Percentiles rank a stretch among this genome's conserved stretches.
Conservation (phyloP, 169 alveolate species). For the Toxoplasma gondii region DNA sequence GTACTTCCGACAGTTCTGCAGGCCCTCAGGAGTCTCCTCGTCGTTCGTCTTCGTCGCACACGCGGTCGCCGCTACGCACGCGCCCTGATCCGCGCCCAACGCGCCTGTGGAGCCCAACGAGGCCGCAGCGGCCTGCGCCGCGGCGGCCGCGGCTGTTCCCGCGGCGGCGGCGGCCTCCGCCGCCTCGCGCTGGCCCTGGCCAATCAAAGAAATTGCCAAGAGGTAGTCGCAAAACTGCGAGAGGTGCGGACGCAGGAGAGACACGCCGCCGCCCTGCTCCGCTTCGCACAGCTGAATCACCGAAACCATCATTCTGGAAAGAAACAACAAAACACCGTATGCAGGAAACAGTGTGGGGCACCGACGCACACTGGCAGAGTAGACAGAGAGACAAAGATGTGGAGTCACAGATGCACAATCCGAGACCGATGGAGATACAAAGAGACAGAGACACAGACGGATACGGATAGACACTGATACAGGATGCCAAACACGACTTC, state of each 20-base stretch:
- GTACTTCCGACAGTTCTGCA: constrained; percentile 28
- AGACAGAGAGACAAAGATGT: no score
- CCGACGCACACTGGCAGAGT: no score
- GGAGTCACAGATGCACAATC: no score
- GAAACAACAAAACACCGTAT: background rate
- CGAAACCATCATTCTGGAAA: constrained; percentile 34
- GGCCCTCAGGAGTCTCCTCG: constrained; percentile 33
- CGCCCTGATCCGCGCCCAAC: background rate
- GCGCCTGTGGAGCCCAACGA: background rate
- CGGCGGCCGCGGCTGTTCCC: constrained; percentile 34
- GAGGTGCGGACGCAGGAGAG: constrained; percentile 20
- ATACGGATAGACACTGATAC: no score
- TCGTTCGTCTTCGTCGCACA: constrained; percentile 11
- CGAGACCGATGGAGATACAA: no score
- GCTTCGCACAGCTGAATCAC: constrained; percentile 46
- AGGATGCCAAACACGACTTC: no score
- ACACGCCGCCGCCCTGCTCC: constrained; percentile 46
- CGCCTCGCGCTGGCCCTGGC: background rate
- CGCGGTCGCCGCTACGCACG: constrained; percentile 38
- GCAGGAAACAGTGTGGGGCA: background rate
- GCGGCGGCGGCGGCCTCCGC: constrained; percentile 32
- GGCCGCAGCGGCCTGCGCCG: constrained; percentile 46
- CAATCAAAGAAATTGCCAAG: background rate
- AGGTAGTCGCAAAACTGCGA: constrained; percentile 26
- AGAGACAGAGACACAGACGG: no score